phyloP scores from a whole-genome alignment of 2,329 filamentous ascomycete genomes.

The Cercospora sp. region DNA sequence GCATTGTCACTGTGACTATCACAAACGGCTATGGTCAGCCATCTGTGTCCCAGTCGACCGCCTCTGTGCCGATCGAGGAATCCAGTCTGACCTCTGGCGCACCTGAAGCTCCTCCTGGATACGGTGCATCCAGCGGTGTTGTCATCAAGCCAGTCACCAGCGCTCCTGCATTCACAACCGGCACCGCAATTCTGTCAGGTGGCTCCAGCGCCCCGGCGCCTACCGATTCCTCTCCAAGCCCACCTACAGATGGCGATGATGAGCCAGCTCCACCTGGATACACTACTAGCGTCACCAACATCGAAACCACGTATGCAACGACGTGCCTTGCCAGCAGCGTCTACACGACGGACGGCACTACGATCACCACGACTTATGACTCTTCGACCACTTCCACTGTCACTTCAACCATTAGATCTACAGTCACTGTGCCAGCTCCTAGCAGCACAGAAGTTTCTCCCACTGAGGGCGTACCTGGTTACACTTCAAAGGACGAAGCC shows the following conservation, averaged over 20 bases:
- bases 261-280: conserved; percentile 9
- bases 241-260: not conserved
- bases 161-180: conserved; percentile 14
- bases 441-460: conserved; percentile 20
- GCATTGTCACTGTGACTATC: conserved; percentile 21
- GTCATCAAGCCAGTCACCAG: conserved; percentile 16
- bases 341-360: conserved; percentile 22
- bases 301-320: conserved; percentile 23
- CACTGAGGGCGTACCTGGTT: conserved; percentile 7
- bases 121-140: conserved; percentile 3
- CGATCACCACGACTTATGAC: conserved; percentile 23
- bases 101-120: conserved; percentile 10
- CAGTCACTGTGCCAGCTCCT: conserved; percentile 16
- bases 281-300: conserved; percentile 16
- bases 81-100: conserved; percentile 7
- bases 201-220: conserved; percentile 12
- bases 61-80: conserved; percentile 15
- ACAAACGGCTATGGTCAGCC: conserved; percentile 16
- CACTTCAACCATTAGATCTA: conserved; percentile 21
- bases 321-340: conserved; percentile 20
- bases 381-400: conserved; percentile 22
- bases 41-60: conserved; percentile 18
- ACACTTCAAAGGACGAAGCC: conserved; percentile 11
- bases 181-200: conserved; percentile 9
- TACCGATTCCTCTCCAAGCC: conserved; percentile 8